phyloP scores from a whole-genome alignment of 257 asterid genomes.

The Solanum rostratum region DNA sequence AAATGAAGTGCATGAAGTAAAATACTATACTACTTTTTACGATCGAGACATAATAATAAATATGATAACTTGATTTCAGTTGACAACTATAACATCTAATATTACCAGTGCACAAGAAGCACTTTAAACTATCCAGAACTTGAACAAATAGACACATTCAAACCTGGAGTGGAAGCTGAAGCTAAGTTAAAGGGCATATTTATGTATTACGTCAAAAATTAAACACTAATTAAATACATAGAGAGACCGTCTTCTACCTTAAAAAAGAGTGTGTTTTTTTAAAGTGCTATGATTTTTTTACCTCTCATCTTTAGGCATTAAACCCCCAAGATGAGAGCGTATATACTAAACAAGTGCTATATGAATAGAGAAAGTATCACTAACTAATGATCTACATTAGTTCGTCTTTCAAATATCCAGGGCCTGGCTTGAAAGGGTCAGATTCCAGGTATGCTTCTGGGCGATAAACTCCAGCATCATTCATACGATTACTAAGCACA shows the following conservation, averaged over 20 bases:
- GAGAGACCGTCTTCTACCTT: background rate
- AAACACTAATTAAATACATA: background rate
- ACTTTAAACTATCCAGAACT: no score
- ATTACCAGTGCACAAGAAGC: no score
- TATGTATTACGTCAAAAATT: background rate
- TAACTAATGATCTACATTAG: conserved; percentile 10
- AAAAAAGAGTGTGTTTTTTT: background rate
- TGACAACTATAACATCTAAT: no score
- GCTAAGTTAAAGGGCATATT: no score
- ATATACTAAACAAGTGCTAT: background rate
- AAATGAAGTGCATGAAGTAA: background rate
- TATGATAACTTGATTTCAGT: no score
- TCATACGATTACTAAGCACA: conserved; percentile 85
- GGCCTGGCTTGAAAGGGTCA: conserved; percentile 89
- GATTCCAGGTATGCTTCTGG: conserved; percentile 71
- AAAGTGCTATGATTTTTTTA: background rate
- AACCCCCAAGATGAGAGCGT: background rate
- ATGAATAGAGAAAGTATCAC: background rate
- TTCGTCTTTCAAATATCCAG: conserved; percentile 64
- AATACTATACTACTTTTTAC: background rate
- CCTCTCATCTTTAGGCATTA: background rate
- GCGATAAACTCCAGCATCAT: conserved; percentile 71
- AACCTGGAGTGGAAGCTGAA: no score
- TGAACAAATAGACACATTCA: no score
- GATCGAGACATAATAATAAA: background rate